These are phyloP conservation scores for Cystofilobasidium bisporidii DNA, from an alignment of 768 basidiomycete genomes.

Conservation along the genomic window DNA sequence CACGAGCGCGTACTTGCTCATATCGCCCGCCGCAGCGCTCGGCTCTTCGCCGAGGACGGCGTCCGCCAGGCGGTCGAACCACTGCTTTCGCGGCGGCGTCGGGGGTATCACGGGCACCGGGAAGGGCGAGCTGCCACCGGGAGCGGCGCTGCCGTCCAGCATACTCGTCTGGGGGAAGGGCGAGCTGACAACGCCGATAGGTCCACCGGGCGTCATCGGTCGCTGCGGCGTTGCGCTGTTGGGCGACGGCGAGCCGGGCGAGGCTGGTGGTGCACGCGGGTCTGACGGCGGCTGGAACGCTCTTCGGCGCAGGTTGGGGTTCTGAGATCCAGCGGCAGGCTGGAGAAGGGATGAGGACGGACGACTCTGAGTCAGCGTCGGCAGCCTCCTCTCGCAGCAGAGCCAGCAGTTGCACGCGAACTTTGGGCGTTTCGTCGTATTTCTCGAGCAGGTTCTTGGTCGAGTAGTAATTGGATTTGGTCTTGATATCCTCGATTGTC, in stretches of 20 bases:
- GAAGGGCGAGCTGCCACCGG: conserved; percentile 19
- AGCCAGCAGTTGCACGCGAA: not conserved
- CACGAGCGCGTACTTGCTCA: conserved; percentile 64
- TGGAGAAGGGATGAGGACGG: not conserved
- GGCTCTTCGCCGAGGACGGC: conserved; percentile 71
- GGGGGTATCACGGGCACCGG: conserved; percentile 37
- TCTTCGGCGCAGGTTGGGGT: conserved; percentile 10
- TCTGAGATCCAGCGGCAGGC: not conserved
- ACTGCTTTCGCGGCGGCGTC: conserved; percentile 54
- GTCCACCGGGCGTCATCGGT: not conserved
- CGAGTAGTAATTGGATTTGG: conserved; percentile 89
- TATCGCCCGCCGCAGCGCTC: conserved; percentile 30
- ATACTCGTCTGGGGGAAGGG: not conserved
- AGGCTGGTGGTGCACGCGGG: conserved; percentile 13
- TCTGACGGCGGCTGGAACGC: conserved; percentile 17
- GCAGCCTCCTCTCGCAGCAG: too few relatives aligned
- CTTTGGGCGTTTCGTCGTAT: conserved; percentile 55
- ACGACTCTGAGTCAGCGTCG: too few relatives aligned
- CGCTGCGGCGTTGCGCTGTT: conserved; percentile 14
- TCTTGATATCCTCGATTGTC: conserved; percentile 92
- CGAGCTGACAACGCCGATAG: not conserved
- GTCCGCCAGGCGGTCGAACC: conserved; percentile 83
- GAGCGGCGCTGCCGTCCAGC: too few relatives aligned
- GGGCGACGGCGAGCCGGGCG: conserved; percentile 15
- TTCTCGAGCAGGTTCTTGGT: conserved; percentile 82